Percentiles rank a stretch among this genome's conserved stretches.
Conservation (phyloP, 805 yeast species). For the Yamadazyma phyllophila region DNA sequence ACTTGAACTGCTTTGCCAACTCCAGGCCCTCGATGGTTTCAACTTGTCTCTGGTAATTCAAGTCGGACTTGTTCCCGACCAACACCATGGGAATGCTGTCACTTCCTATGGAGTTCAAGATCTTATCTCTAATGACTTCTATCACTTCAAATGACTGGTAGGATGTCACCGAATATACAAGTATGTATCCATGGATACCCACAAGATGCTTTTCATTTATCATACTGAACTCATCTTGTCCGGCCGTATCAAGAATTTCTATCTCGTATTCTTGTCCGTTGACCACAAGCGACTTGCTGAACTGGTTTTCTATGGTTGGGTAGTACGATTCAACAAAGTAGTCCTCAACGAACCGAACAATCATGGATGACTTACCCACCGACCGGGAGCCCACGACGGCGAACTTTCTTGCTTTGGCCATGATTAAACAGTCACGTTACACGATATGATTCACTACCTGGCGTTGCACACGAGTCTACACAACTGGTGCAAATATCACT, state of each 20-base stretch:
- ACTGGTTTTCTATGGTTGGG: slow-evolving; percentile 88
- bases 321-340: slow-evolving; percentile 86
- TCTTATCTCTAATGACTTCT: slow-evolving; percentile 76
- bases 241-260: slow-evolving; percentile 89
- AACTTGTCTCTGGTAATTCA: slow-evolving; percentile 61
- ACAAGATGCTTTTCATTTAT: slow-evolving; percentile 75
- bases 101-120: slow-evolving; percentile 61
- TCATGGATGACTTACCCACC: slow-evolving; percentile 84
- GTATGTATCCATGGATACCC: slow-evolving; percentile 79
- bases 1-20: slow-evolving; percentile 43
- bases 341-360: slow-evolving; percentile 81
- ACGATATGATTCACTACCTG: no score
- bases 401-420: slow-evolving; percentile 63
- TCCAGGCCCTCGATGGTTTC: slow-evolving; percentile 51
- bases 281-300: slow-evolving; percentile 64
- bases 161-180: slow-evolving; percentile 80
- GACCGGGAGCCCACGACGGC: slow-evolving; percentile 87
- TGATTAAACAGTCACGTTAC: slow-evolving; percentile 6
- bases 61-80: slow-evolving; percentile 73
- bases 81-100: slow-evolving; percentile 49
- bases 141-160: slow-evolving; percentile 75
- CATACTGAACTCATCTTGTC: slow-evolving; percentile 85
- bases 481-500: no score
- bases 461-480: no score
- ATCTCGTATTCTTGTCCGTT: slow-evolving; percentile 75